Base-by-base conservation (phyloP, 805 yeast genomes). In the Scheffersomyces lignosus region DNA sequence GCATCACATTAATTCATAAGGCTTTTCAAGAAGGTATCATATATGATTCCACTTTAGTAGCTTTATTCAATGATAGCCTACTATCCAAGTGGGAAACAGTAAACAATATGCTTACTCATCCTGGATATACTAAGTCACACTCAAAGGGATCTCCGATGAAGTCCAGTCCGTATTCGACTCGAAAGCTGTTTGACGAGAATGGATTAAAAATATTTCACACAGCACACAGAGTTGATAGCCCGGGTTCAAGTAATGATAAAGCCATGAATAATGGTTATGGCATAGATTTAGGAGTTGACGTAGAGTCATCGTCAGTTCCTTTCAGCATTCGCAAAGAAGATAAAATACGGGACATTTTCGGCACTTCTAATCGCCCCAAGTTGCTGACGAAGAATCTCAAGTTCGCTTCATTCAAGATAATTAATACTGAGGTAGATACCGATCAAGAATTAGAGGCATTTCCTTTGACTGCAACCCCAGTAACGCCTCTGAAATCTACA, bases 11-110 rank as follows among this genome's bases (percentile, higher is more conserved):
- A n/a, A 51, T 64, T 14, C 51, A 48, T 34, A 60, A 60, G 23
- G 67, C 70, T 3, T 60, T 62, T 28, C 40, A 41, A 44, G 75
- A 72, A 44, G 51, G 65, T 10, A 49, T 72, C 24, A 52, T 74
- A 4, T 62, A 59, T 27, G 66, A 71, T 10, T 15, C 27, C 3
- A 4, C 23, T 5, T 27, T 63, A 14, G 44, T 51, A 2, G 16
- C 32, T 2, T 13, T 30, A 23, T 64, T 52, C 38, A 62, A 63
- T 35, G 52, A 51, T 2, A 33, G 33, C 5, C 38, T 61, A 3
- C 34, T 62, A n/a, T 54, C 59, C 2, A 45, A 53, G 33, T 62
- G 66, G 66, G 44, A 53, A 18, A 24, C 34, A 14, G 40, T 34
- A 12, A 34, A 34, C 18, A 12, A 24, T 3, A 15, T 27, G 3